Base-by-base conservation (phyloP, 352 stramenopile species). In the Pythium volutum region DNA sequence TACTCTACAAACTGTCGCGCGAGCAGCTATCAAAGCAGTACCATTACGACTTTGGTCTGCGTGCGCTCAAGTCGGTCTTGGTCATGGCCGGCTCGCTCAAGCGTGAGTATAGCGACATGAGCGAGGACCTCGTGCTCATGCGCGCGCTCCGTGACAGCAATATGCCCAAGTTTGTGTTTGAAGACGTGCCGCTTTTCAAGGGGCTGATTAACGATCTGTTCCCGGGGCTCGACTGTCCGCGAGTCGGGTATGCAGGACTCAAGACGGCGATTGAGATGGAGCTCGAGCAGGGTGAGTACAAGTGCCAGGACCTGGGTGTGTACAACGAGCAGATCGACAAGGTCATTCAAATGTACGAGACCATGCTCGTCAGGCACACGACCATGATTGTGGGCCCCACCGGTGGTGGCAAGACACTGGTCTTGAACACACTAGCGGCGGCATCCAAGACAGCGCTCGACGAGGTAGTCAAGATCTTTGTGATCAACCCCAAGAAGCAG, bases 271-370 rank as follows among this genome's bases (percentile, higher is more conserved):
- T 98, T 9, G 84, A 95, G 38, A 66, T 56, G 3, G 88, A 98
- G 29, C 73, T 98, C 5, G 71, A 93, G 25, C 68, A 73, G 12
- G 79, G 87, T 11, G 88, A 93, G 42, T 98, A 93, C 55, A 64
- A 62, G 36, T 74, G 67, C 33, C 56, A 88, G 80, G 42, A 96
- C 73, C 16, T 79, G 23, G 49, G 25, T 2, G 87, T 92, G 4
- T 91, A 92, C 70, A 82, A 87, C 25, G 84, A 96, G 14, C 89
- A 97, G 64, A 90, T 98, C n/a, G 94, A 98, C 68, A 98, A 98
- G 70, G 93, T 96, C 52, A 97, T 98, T 33, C 95, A 98, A 54
- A 97, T 98, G 89, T 98, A 98, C 70, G 93, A 98, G 73, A 98
- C 91, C 0, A 96, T 98, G 89, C 76, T 98, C 4, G 92, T 98